Percentiles rank a stretch among this genome's conserved stretches.
phyloP scores from a whole-genome alignment of 2,329 filamentous ascomycete genomes.

The Phaeomoniella chlamydospora region DNA sequence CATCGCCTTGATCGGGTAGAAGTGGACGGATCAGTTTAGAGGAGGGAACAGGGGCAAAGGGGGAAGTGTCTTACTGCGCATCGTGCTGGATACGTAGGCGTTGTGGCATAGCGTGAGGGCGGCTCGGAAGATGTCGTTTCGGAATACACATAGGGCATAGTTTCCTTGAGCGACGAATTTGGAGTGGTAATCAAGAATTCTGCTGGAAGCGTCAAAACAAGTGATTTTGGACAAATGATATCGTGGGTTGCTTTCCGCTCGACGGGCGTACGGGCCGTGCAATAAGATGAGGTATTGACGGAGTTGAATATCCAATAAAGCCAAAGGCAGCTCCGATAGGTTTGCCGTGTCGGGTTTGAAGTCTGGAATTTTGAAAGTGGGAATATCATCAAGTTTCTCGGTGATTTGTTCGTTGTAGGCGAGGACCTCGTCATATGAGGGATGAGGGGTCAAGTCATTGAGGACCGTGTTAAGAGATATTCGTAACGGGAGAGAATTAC shows the following conservation, averaged over 20 bases:
- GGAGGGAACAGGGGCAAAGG: conserved; percentile 4
- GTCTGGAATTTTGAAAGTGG: conserved; percentile 4
- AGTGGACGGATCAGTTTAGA: conserved; percentile 1
- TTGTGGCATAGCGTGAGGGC: conserved; percentile 11
- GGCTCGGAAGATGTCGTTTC: conserved; percentile 11
- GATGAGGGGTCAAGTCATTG: conserved; percentile 12
- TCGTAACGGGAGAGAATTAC: conserved; percentile 12
- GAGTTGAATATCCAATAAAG: conserved; percentile 14
- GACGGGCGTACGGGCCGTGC: conserved; percentile 14
- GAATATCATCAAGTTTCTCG: conserved; percentile 12
- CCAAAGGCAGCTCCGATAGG: conserved; percentile 4
- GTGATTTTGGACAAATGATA: conserved; percentile 13
- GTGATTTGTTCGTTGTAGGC: conserved; percentile 14
- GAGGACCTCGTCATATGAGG: conserved; percentile 13
- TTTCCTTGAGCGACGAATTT: conserved; percentile 5
- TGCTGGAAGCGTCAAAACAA: conserved; percentile 10
- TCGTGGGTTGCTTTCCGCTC: conserved; percentile 10
- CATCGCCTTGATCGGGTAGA: conserved; percentile 7
- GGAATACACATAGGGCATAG: conserved; percentile 6
- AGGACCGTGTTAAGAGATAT: conserved; percentile 13
- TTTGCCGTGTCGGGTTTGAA: not conserved
- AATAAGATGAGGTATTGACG: conserved; percentile 16
- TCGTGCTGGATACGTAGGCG: conserved; percentile 4
- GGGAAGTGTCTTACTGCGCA: conserved; percentile 1
- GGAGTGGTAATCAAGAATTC: conserved; percentile 8